Percentiles rank a stretch among this genome's conserved stretches.
phyloP scores from a whole-genome alignment of 108 stramenopile species.

The Nitzschia sp. region DNA sequence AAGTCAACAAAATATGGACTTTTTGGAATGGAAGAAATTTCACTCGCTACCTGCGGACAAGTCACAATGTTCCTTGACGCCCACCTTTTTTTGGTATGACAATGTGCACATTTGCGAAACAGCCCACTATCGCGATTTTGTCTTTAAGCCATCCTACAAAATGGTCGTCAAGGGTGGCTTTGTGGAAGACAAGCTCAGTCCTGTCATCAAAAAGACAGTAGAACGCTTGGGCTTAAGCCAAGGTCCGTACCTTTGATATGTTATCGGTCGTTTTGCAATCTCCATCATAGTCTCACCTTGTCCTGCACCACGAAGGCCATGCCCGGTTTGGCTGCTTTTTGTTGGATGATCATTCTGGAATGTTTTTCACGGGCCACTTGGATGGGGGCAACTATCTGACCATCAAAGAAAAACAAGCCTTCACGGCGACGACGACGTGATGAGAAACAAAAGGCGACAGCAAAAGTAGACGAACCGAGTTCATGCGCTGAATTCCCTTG shows the following conservation, averaged over 20 bases:
- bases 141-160: conserved; percentile 71
- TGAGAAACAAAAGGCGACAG: no score
- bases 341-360: conserved; percentile 83
- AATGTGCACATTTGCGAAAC: conserved; percentile 81
- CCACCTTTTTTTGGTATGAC: conserved; percentile 90
- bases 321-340: conserved; percentile 80
- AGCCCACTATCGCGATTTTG: conserved; percentile 79
- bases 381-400: conserved; percentile 74
- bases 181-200: conserved; percentile 84
- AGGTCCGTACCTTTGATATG: no score
- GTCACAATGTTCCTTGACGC: conserved; percentile 72
- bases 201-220: conserved; percentile 60
- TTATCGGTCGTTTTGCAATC: no score
- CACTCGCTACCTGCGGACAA: conserved; percentile 32
- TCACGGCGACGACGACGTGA: no score
- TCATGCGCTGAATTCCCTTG: no score
- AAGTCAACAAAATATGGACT: conserved; percentile 47
- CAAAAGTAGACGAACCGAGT: no score
- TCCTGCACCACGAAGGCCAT: conserved; percentile 72
- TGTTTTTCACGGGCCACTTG: conserved; percentile 84
- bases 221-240: conserved; percentile 69
- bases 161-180: conserved; percentile 86
- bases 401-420: conserved; percentile 2
- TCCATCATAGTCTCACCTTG: no score
- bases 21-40: conserved; percentile 53